Evolutionary conservation across 306 rosid species (phyloP), one percentile per base, ranked within the genome.

Genomic region (Dryas drummondii): DNA sequence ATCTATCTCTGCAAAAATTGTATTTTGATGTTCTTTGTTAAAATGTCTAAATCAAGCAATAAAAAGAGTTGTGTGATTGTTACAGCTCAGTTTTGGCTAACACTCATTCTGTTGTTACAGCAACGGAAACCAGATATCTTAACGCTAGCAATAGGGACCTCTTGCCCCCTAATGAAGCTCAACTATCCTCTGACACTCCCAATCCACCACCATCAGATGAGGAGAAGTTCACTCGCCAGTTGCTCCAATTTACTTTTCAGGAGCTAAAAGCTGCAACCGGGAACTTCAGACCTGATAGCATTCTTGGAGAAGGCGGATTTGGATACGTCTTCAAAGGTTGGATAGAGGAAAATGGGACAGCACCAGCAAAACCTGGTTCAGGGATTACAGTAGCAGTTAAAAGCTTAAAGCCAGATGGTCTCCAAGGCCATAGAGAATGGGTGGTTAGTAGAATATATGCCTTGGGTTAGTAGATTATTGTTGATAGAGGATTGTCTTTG

Each of bases 371-470:
- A 72, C 98, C 98, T 0, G 98, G 98, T 13, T 85, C 98, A 3
- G 98, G 98, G 56, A 49, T 93, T 81, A 91, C 98, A 0, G 98
- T 93, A 66, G 98, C 98, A 66, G 96, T 93, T 61, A 93, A 93
- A 87, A 93, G 92, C 88, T 87, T 93, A 84, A 93, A 93, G 82
- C 94, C 90, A 47, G 98, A 93, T 78, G 98, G 96, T 59, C 98
- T 94, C 66, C 98, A 94, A 72, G 98, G 98, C 79, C 98, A 94
- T 80, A 91, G 98, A 90, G 98, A 94, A 90, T 94, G 98, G 98
- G 89, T 91, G 97, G 98, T 94, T 88, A 94, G 97, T 94, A 88
- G 81, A 80, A 82, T 88, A 85, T 91, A 82, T 87, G 85, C 87
- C 78, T 89, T 88, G 86, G 87, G 88, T 88, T 88, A 87, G 92